Percentiles rank a stretch among this genome's conserved stretches.
Evolutionary conservation across 345 rosid genomes (phyloP).

Genomic region (Heritiera littoralis): DNA sequence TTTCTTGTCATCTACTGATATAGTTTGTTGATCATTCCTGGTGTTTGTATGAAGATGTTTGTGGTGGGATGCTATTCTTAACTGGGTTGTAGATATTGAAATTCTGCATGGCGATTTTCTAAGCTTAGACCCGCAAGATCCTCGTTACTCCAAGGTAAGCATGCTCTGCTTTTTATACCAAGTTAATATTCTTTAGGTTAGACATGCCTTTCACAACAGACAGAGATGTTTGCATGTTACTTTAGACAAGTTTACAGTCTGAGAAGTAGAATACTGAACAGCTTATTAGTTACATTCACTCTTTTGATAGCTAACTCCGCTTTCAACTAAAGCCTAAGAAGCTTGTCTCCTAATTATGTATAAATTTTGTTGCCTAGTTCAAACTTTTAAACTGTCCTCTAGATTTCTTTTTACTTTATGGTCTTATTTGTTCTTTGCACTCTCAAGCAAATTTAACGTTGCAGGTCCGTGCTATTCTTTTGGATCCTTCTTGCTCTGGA

Average conservation of each 20-base stretch:
- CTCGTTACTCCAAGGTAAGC: constrained; percentile 59
- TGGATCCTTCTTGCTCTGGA: constrained; percentile 98
- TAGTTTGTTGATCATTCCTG: constrained; percentile 1
- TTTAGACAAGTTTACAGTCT: background rate
- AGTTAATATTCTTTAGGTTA: background rate
- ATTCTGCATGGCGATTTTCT: constrained; percentile 67
- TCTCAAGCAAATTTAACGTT: constrained; percentile 10
- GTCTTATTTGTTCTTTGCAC: background rate
- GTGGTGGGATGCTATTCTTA: constrained; percentile 32
- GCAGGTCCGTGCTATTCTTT: constrained; percentile 79
- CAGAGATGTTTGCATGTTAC: background rate
- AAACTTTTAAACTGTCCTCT: background rate
- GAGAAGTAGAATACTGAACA: background rate
- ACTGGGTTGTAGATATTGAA: constrained; percentile 55
- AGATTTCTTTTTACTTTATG: background rate
- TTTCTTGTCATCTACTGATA: constrained; percentile 9
- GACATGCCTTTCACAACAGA: background rate
- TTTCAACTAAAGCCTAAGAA: background rate
- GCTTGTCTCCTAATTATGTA: background rate
- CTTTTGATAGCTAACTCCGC: background rate
- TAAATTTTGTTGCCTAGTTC: background rate
- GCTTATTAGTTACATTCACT: background rate
- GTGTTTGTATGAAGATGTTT: background rate
- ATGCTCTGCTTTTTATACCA: background rate
- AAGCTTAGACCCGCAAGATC: constrained; percentile 60